These are phyloP conservation scores for Tolypocladium guangdongense DNA, from an alignment of 2,329 filamentous ascomycete species.

Conservation along the genomic window DNA sequence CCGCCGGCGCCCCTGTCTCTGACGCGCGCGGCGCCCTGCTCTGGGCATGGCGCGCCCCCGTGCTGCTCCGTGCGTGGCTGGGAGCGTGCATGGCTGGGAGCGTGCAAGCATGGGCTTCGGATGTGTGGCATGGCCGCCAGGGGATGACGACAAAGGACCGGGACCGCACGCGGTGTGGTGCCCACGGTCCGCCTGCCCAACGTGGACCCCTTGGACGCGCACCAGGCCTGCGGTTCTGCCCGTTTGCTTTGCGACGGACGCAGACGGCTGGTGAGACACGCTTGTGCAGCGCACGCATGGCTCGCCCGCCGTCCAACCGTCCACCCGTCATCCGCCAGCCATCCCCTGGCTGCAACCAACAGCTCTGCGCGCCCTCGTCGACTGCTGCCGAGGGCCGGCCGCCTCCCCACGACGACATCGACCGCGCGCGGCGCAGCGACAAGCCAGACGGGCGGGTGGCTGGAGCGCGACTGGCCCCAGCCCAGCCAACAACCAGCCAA, in stretches of 20 bases:
- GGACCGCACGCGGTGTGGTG: conserved; percentile 1
- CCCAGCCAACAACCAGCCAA: no score
- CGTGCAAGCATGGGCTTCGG: background rate
- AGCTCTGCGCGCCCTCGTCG: no score
- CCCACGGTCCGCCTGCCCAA: background rate
- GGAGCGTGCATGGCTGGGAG: background rate
- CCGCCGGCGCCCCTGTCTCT: background rate
- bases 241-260: conserved; percentile 11
- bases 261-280: conserved; percentile 10
- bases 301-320: no score
- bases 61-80: no score
- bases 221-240: background rate
- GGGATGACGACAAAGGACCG: no score
- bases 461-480: background rate
- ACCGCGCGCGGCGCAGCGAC: no score
- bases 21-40: background rate
- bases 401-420: no score
- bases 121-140: background rate
- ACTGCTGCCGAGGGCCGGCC: no score
- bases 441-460: background rate
- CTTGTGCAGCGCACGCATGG: background rate
- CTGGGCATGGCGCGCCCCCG: no score
- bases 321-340: no score
- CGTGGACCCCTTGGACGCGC: background rate
- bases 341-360: no score